Base-by-base conservation (phyloP, 495 filamentous ascomycete genomes). In the Hapsidospora chrysogenum region DNA sequence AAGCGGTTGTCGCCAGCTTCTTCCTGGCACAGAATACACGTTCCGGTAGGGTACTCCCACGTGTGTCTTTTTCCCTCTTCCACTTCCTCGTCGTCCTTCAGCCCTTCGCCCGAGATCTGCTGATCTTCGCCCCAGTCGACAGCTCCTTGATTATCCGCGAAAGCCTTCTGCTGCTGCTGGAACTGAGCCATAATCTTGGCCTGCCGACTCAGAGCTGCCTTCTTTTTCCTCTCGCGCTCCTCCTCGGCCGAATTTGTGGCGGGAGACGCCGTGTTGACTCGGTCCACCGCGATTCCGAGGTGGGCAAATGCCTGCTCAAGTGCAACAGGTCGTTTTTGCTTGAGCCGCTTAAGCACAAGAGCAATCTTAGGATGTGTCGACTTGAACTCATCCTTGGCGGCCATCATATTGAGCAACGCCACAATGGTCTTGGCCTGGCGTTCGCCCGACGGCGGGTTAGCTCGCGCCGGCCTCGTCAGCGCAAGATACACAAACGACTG, bases 101-200 rank as follows among this genome's bases (percentile, higher is more conserved):
- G n/a, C n/a, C n/a, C n/a, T n/a, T n/a, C n/a, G n/a, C n/a, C n/a
- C n/a, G n/a, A n/a, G n/a, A n/a, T n/a, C n/a, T n/a, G n/a, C 4
- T 64, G 52, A 32, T 80, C 72, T 23, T 80, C 79, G 11, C 78
- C 85, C 76, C 85, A 93, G 49, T 92, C 79, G 43, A 92, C 66
- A 22, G 73, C 72, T 20, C 77, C 78, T 50, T 93, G 84, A 43
- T 72, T 85, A 38, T 80, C 76, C 57, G 96, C 53, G 58, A 96
- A 96, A 43, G 72, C 84, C 53, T 92, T 85, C 48, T 96, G 92
- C 46, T 99, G 85, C 47, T 92, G 76, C 51, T 93, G 89, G 61
- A 96, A 92, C 50, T 93, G 82, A 2, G 85, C 87, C 85, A 96
- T 93, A 14, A 96, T 81, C 42, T 69, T 75, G 7, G 85, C 85